These are phyloP conservation scores for Plasmodium falciparum DNA, from an alignment of 169 alveolate species.

Conservation along the genomic window DNA sequence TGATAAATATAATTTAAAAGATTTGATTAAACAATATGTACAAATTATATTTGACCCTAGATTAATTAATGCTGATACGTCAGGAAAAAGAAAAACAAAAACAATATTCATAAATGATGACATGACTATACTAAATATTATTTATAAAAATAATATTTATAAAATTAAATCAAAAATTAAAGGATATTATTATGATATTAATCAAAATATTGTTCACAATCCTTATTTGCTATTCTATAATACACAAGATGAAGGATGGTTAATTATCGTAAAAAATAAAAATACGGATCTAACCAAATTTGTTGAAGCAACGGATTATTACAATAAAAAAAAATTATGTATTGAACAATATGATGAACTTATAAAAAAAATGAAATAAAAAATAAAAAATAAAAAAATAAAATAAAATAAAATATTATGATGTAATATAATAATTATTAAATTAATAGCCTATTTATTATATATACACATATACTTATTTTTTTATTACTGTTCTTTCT, in stretches of 20 bases:
- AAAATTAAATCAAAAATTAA: slow-evolving; percentile 57
- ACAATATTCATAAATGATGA: slow-evolving; percentile 29
- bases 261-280: slow-evolving; percentile 53
- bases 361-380: too few relatives aligned
- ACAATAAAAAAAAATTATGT: slow-evolving; percentile 18
- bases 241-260: slow-evolving; percentile 47
- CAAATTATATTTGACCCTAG: slow-evolving; percentile 59
- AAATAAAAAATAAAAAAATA: too few relatives aligned
- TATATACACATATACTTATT: too few relatives aligned
- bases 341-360: slow-evolving; percentile 27
- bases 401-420: too few relatives aligned
- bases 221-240: slow-evolving; percentile 33
- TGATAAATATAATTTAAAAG: slow-evolving; percentile 15
- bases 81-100: slow-evolving; percentile 71
- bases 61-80: slow-evolving; percentile 43
- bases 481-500: too few relatives aligned
- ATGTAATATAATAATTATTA: too few relatives aligned
- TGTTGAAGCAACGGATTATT: slow-evolving; percentile 15
- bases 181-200: slow-evolving; percentile 55
- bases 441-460: too few relatives aligned
- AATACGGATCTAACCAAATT: slow-evolving; percentile 7
- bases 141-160: slow-evolving; percentile 40
- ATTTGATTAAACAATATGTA: slow-evolving; percentile 53
- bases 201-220: slow-evolving; percentile 34
- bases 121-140: slow-evolving; percentile 50